Base-by-base conservation (phyloP, 441 rosid species). In the Arabidopsis lyrata region DNA sequence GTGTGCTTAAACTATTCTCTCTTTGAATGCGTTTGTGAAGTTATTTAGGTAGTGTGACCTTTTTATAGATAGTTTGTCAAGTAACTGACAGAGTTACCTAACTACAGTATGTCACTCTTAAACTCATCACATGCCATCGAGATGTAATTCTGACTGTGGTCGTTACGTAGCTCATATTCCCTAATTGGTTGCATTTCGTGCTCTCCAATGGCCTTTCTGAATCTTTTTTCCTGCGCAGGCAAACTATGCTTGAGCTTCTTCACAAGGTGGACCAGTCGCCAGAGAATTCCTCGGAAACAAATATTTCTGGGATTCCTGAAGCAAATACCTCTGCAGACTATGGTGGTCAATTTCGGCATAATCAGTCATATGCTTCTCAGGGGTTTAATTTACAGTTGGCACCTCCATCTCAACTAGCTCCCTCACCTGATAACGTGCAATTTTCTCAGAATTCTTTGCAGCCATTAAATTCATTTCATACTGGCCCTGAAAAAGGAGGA, bases 231-330 rank as follows among this genome's bases (percentile, higher is more conserved):
- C 44, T 56, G 44, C 71, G 81, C 87, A 93, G 95, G 78, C 88
- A 88, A 81, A 85, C 88, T 73, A 88, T 92, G 95, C 87, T 88
- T 71, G 95, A 92, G 85, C 91, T 89, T 70, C 85, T 90, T 79
- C 83, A 90, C 76, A 92, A 90, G 86, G 90, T 91, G 74, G 89
- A 90, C 78, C 92, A 82, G 55, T 76, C 91, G 38, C 74, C 76
- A 69, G 90, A 87, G 44, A 78, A 56, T 72, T 78, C 83, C 57
- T 73, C 78, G 66, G 81, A 76, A 71, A 65, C 81, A 66, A 83
- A 73, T 55, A 55, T 83, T 59, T 79, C 85, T 74, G 88, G 86
- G 74, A 65, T 80, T 55, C 79, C 83, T 58, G 88, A 86, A 72
- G 77, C 86, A 36, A 85, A 78, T 64, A 77, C 80, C 20, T 82